These are phyloP conservation scores for Kwoniella pini DNA, from an alignment of 768 basidiomycete genomes.

Conservation along the genomic window DNA sequence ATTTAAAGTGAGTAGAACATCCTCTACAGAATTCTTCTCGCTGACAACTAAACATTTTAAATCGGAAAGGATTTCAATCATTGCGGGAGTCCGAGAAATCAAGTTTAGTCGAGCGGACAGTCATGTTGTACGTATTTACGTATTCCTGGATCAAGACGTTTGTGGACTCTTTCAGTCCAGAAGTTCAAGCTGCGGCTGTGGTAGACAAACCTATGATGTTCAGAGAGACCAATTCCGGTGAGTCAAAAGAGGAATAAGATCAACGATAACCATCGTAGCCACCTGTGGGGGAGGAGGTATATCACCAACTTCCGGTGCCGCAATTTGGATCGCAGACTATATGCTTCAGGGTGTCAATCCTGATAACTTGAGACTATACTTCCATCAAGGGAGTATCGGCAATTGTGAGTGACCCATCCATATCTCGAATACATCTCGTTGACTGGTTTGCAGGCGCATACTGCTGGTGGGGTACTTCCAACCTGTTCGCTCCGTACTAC, in stretches of 20 bases:
- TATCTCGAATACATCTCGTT: neutral
- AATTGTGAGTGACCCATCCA: slow-evolving; percentile 42
- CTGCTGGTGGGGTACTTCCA: slow-evolving; percentile 57
- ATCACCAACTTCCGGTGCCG: slow-evolving; percentile 57
- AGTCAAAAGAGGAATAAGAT: neutral
- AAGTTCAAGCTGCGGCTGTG: slow-evolving; percentile 53
- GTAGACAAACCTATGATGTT: slow-evolving; percentile 56
- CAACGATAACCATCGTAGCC: slow-evolving; percentile 24
- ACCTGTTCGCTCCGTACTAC: slow-evolving; percentile 56
- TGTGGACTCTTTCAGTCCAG: slow-evolving; percentile 50
- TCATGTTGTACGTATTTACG: no score
- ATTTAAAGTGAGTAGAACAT: no score
- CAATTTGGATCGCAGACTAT: slow-evolving; percentile 58
- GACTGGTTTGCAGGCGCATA: slow-evolving; percentile 30
- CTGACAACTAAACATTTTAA: no score
- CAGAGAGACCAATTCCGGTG: slow-evolving; percentile 57
- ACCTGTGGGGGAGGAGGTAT: slow-evolving; percentile 58
- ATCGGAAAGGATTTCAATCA: no score
- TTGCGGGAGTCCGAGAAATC: no score
- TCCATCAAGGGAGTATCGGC: slow-evolving; percentile 58
- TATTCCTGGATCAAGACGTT: slow-evolving; percentile 56
- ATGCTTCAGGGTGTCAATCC: slow-evolving; percentile 56
- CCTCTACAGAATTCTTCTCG: no score
- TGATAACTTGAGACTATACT: slow-evolving; percentile 56
- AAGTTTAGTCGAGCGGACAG: no score